Conservation (phyloP, 805 yeast genomes). For the Kregervanrija fluxuum region DNA sequence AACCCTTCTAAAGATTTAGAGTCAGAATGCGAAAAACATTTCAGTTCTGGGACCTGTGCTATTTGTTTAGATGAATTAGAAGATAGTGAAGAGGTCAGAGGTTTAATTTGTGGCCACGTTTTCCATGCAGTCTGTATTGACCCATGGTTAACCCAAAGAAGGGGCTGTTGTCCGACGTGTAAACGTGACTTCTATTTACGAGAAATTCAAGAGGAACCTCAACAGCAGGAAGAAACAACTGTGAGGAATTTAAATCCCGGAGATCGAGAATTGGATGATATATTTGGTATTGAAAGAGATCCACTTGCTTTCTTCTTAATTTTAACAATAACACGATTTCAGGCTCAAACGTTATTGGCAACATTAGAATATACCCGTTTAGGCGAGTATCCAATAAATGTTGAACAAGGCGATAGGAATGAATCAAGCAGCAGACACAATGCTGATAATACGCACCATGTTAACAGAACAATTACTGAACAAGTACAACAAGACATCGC, state of each 20-base stretch:
- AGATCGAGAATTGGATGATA: constrained; percentile 20
- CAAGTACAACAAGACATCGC: background rate
- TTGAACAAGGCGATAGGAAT: background rate
- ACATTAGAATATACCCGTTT: constrained; percentile 9
- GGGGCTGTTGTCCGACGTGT: constrained; percentile 82
- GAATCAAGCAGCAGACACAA: background rate
- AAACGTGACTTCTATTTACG: constrained; percentile 43
- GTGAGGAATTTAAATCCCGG: constrained; percentile 4
- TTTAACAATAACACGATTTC: constrained; percentile 6
- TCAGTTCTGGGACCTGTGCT: constrained; percentile 67
- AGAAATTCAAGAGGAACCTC: constrained; percentile 11
- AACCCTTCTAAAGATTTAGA: constrained; percentile 4
- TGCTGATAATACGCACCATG: constrained; percentile 5
- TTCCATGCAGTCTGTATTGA: constrained; percentile 75
- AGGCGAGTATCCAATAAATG: constrained; percentile 5
- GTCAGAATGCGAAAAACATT: constrained; percentile 30
- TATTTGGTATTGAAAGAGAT: constrained; percentile 6
- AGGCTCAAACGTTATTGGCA: constrained; percentile 13
- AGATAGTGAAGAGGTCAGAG: constrained; percentile 58
- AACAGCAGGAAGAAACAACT: constrained; percentile 2
- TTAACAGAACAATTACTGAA: background rate
- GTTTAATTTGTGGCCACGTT: constrained; percentile 75
- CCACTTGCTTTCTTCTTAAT: constrained; percentile 8
- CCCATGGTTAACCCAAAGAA: constrained; percentile 70
- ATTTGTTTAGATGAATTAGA: constrained; percentile 66